phyloP scores from a whole-genome alignment of 169 alveolate genomes.

The Plasmodium sp. region DNA sequence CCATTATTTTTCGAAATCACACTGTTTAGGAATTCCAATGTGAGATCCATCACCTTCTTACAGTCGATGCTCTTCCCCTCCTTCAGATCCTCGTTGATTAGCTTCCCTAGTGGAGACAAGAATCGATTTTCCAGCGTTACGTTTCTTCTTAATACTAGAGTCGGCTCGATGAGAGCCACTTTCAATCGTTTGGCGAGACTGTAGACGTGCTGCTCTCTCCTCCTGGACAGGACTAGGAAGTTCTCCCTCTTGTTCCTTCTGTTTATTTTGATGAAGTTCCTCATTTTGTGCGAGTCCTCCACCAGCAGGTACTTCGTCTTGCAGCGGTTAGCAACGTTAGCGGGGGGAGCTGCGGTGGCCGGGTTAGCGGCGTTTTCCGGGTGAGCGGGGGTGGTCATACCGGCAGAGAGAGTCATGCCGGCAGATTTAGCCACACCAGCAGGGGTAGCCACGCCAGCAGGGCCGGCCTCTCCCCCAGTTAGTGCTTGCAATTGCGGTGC shows the following conservation, averaged over 20 bases:
- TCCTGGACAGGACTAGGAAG: conserved; percentile 17
- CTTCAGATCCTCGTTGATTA: conserved; percentile 12
- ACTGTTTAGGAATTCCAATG: conserved; percentile 40
- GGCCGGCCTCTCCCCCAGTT: background rate
- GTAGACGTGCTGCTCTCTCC: background rate
- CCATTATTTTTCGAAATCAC: conserved; percentile 65
- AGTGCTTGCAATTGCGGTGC: background rate
- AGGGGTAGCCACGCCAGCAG: background rate
- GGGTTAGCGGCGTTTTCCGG: background rate
- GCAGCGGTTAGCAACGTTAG: background rate
- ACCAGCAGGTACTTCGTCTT: conserved; percentile 12
- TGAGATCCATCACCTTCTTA: conserved; percentile 32
- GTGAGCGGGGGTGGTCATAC: too few species aligned
- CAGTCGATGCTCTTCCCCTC: conserved; percentile 23
- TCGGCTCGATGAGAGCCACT: conserved; percentile 56
- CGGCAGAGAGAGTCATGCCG: background rate
- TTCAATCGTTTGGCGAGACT: conserved; percentile 15
- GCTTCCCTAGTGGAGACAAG: conserved; percentile 50
- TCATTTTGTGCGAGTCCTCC: conserved; percentile 49
- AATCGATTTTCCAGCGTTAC: background rate
- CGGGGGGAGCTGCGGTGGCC: too few species aligned
- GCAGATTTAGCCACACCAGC: background rate
- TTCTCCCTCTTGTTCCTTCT: conserved; percentile 42
- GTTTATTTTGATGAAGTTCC: conserved; percentile 57
- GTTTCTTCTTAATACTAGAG: conserved; percentile 18